Percentiles rank a stretch among this genome's conserved stretches.
Evolutionary conservation across 2,329 filamentous ascomycete genomes (phyloP).

Genomic region (Pseudogymnoascus sp.): DNA sequence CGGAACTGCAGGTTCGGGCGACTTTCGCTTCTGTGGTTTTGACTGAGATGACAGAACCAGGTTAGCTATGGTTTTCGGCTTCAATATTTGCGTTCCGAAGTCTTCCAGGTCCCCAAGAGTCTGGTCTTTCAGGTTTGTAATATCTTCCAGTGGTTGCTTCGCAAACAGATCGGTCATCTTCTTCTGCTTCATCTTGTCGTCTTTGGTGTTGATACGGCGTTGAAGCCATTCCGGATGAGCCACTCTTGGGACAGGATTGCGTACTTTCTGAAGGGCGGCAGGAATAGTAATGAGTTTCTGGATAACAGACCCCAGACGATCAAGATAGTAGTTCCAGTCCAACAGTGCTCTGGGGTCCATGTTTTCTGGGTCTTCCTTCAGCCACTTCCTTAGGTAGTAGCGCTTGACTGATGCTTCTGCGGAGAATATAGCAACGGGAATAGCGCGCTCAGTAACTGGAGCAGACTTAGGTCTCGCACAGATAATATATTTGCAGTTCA

Average conservation of each 20-base stretch:
- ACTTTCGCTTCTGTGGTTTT: conserved; percentile 60
- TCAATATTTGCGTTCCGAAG: conserved; percentile 60
- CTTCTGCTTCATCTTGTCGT: conserved; percentile 96
- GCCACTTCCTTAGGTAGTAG: conserved; percentile 86
- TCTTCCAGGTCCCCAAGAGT: conserved; percentile 68
- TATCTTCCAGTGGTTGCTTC: conserved; percentile 64
- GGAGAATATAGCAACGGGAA: conserved; percentile 95
- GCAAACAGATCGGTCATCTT: conserved; percentile 92
- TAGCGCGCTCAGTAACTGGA: conserved; percentile 86
- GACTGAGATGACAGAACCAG: conserved; percentile 43
- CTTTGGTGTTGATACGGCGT: conserved; percentile 84
- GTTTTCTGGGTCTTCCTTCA: conserved; percentile 83
- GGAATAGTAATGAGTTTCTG: conserved; percentile 99
- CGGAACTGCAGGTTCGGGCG: conserved; percentile 51
- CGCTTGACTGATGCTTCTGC: conserved; percentile 83
- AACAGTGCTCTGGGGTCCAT: conserved; percentile 85
- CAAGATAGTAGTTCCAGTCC: conserved; percentile 96
- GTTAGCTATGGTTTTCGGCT: conserved; percentile 50
- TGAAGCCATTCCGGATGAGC: conserved; percentile 96
- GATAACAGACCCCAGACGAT: conserved; percentile 91
- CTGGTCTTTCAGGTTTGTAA: conserved; percentile 52
- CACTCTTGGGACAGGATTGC: conserved; percentile 89
- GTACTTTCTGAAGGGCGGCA: conserved; percentile 86
- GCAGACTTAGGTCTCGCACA: conserved; percentile 77
- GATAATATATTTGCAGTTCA: conserved; percentile 99